These are phyloP conservation scores for Fusarium graminum DNA, from an alignment of 2,329 filamentous ascomycete species.

Conservation along the genomic window DNA sequence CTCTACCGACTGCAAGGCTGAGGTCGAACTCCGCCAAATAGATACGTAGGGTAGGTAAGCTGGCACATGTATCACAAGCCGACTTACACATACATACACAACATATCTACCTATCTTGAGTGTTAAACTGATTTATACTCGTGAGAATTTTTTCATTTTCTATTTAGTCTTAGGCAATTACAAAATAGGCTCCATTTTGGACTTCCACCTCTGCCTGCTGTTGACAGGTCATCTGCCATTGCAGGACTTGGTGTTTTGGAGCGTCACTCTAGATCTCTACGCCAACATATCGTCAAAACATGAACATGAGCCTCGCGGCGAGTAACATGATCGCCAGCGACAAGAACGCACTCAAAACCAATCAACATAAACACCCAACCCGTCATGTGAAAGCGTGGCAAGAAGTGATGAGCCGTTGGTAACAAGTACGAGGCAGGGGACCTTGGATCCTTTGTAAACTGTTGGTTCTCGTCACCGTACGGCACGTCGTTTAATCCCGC, in stretches of 20 bases:
- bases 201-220: neutral
- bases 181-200: too few species aligned
- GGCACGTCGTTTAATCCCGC: constrained; percentile 18
- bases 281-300: neutral
- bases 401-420: constrained; percentile 6
- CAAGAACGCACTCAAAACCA: constrained; percentile 11
- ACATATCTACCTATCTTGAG: neutral
- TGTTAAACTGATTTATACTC: neutral
- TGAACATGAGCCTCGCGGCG: neutral
- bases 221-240: neutral
- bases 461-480: constrained; percentile 19
- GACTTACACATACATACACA: too few species aligned
- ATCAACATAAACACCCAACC: constrained; percentile 12
- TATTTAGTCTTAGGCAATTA: too few species aligned
- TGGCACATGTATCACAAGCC: too few species aligned
- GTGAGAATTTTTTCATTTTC: neutral
- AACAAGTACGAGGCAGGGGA: constrained; percentile 2
- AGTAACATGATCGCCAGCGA: constrained; percentile 1
- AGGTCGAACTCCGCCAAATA: neutral
- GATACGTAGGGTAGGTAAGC: constrained; percentile 17
- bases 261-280: neutral
- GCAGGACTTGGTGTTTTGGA: neutral
- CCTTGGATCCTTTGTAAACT: constrained; percentile 31
- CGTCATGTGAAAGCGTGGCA: constrained; percentile 12
- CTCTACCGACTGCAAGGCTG: constrained; percentile 36